Percentiles rank a stretch among this genome's conserved stretches.
Evolutionary conservation across 495 filamentous ascomycete species (phyloP).

Genomic region (Oleoguttula mirabilis): DNA sequence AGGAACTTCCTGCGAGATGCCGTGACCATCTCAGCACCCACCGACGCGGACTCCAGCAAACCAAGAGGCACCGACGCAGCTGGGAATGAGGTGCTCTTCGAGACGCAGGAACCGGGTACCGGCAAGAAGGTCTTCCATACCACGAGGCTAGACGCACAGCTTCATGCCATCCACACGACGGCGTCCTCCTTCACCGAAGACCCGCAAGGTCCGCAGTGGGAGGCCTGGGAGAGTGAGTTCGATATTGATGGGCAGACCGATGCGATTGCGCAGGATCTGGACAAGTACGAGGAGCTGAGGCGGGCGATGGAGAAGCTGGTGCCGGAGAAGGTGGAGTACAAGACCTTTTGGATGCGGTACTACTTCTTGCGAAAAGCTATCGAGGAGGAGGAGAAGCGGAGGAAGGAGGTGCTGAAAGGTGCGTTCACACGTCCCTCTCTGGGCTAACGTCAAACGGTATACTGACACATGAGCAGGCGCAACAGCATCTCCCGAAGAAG

Average conservation of each 20-base stretch:
- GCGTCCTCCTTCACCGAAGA: slow-evolving; percentile 77
- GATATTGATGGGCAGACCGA: slow-evolving; percentile 75
- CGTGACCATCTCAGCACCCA: slow-evolving; percentile 51
- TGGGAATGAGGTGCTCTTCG: slow-evolving; percentile 53
- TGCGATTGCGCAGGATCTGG: slow-evolving; percentile 68
- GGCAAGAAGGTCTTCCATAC: slow-evolving; percentile 86
- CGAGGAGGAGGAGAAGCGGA: slow-evolving; percentile 85
- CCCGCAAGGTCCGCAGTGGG: slow-evolving; percentile 61
- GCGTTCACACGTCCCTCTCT: no score
- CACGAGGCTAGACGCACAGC: slow-evolving; percentile 86
- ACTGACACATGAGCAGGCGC: slow-evolving; percentile 23
- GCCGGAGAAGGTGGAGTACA: slow-evolving; percentile 78
- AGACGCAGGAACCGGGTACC: slow-evolving; percentile 71
- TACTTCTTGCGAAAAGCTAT: slow-evolving; percentile 91
- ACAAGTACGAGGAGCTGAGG: slow-evolving; percentile 79
- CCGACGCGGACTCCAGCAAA: slow-evolving; percentile 24
- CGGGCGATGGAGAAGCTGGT: slow-evolving; percentile 92
- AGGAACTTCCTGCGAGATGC: slow-evolving; percentile 85
- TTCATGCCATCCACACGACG: slow-evolving; percentile 86
- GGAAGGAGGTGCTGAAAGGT: slow-evolving; percentile 90
- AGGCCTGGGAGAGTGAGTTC: slow-evolving; percentile 62
- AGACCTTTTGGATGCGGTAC: slow-evolving; percentile 85
- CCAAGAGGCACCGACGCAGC: slow-evolving; percentile 6
- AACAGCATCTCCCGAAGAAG: slow-evolving; percentile 55
- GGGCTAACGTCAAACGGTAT: slow-evolving; percentile 13